Evolutionary conservation across 73 alveolate genomes (phyloP).

Genomic region (Tetrahymena thermophila): DNA sequence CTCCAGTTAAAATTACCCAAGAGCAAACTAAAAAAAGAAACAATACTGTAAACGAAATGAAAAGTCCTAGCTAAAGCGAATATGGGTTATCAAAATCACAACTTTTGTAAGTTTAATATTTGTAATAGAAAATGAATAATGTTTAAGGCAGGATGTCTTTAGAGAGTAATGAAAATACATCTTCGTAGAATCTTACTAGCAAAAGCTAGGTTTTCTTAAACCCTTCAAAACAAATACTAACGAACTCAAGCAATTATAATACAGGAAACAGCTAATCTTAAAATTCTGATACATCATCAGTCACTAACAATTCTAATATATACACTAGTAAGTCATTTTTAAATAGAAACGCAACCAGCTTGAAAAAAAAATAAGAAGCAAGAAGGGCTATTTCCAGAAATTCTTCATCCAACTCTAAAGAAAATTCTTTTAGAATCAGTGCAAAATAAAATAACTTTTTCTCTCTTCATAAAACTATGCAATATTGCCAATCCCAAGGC

Average conservation of each 20-base stretch:
- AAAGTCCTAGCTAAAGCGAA: background rate
- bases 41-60: background rate
- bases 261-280: background rate
- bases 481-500: background rate
- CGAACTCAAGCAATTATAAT: background rate
- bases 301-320: background rate
- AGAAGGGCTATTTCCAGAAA: background rate
- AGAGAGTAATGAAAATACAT: background rate
- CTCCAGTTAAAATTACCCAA: background rate
- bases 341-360: background rate
- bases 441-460: background rate
- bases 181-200: background rate
- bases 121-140: background rate
- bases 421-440: background rate
- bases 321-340: background rate
- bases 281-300: background rate
- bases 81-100: background rate
- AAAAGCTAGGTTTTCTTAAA: background rate
- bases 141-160: background rate
- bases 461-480: background rate
- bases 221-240: background rate
- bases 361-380: background rate
- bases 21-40: background rate
- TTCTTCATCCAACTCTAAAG: background rate
- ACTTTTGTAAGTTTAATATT: background rate